These are phyloP conservation scores for Inga oerstediana DNA, from an alignment of 306 rosid species.

Conservation along the genomic window DNA sequence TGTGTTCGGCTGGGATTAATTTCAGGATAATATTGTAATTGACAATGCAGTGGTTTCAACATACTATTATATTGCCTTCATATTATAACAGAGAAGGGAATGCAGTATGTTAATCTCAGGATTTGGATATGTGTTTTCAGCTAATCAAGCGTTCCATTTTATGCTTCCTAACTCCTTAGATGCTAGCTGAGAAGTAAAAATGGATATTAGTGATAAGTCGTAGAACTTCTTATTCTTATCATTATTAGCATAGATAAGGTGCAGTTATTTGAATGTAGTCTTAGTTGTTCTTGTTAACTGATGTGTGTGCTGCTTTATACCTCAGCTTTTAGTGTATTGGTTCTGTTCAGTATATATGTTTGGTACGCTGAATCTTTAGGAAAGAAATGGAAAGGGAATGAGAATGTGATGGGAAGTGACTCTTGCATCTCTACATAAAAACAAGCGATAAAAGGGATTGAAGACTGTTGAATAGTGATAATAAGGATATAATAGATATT, in stretches of 20 bases:
- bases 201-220: neutral
- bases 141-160: neutral
- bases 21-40: neutral
- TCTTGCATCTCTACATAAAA: neutral
- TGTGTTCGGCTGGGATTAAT: neutral
- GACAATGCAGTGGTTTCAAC: neutral
- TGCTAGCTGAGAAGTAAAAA: neutral
- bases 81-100: neutral
- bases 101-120: neutral
- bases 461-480: neutral
- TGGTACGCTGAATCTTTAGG: neutral
- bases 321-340: neutral
- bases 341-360: neutral
- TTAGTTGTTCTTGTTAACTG: neutral
- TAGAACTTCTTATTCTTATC: neutral
- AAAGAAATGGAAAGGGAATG: neutral
- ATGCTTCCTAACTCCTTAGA: neutral
- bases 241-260: neutral
- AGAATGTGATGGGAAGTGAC: neutral
- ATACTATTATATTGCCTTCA: neutral
- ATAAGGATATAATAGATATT: too few relatives aligned
- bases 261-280: neutral
- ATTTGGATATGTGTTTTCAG: neutral
- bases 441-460: neutral
- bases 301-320: neutral